These are phyloP conservation scores for Fraxinus sp. DNA, from an alignment of 305 asterid genomes.

Conservation along the genomic window DNA sequence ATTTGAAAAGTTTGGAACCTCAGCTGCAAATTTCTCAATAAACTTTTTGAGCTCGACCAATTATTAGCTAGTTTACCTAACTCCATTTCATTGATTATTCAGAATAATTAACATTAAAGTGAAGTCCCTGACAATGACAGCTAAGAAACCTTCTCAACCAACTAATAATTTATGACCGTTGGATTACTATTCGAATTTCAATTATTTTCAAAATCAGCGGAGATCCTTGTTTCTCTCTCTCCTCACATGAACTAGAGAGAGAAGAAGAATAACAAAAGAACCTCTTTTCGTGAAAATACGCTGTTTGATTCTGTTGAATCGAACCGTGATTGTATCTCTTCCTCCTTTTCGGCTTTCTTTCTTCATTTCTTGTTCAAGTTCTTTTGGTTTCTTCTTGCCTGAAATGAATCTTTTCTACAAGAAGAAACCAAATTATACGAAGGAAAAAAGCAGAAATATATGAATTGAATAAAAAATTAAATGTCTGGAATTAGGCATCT, in stretches of 20 bases:
- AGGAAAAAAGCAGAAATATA: slow-evolving; percentile 14
- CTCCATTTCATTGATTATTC: neutral
- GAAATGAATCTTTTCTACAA: neutral
- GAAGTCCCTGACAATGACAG: neutral
- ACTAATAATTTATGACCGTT: neutral
- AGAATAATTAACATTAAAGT: neutral
- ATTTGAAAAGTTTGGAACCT: neutral
- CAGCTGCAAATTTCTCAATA: neutral
- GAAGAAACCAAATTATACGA: slow-evolving; percentile 25
- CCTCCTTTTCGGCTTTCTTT: neutral
- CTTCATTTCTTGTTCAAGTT: slow-evolving; percentile 22
- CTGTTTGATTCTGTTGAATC: slow-evolving; percentile 28
- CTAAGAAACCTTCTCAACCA: neutral
- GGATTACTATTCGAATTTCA: slow-evolving; percentile 9
- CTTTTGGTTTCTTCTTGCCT: slow-evolving; percentile 19
- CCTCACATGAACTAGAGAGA: neutral
- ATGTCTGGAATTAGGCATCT: neutral
- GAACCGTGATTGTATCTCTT: neutral
- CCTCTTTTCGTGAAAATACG: slow-evolving; percentile 13
- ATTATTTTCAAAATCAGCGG: slow-evolving; percentile 29
- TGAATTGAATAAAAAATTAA: neutral
- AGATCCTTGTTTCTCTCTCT: slow-evolving; percentile 31
- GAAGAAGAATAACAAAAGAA: too few relatives aligned
- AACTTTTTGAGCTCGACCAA: neutral
- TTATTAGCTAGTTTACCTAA: neutral